phyloP scores from a whole-genome alignment of 306 rosid genomes.

The Malus orientalis region DNA sequence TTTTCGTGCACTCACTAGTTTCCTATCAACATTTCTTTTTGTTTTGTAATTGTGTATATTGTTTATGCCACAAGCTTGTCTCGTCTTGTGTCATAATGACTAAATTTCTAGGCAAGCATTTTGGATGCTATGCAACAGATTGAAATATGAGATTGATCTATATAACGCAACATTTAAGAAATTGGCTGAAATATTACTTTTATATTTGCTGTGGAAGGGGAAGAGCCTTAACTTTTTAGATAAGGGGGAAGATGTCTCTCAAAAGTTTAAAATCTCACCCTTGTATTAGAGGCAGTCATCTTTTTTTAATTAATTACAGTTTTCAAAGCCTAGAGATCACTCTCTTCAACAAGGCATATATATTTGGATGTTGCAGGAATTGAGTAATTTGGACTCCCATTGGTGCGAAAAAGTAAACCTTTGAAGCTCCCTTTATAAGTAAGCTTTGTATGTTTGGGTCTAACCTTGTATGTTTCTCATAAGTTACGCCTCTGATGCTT shows the following conservation, averaged over 20 bases:
- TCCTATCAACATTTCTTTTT: neutral
- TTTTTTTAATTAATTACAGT: constrained; percentile 15
- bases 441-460: constrained; percentile 44
- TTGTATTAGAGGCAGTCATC: neutral
- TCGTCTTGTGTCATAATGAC: neutral
- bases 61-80: neutral
- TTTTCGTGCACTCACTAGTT: neutral
- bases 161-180: neutral
- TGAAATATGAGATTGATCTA: neutral
- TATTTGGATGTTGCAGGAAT: constrained; percentile 71
- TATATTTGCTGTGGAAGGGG: neutral
- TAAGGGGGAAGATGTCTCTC: neutral
- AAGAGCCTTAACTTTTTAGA: neutral
- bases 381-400: constrained; percentile 42
- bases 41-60: neutral
- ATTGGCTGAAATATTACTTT: neutral
- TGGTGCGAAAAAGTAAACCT: constrained; percentile 47
- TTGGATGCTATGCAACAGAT: neutral
- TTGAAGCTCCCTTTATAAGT: constrained; percentile 59
- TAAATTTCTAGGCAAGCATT: neutral
- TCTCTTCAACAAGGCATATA: constrained; percentile 58
- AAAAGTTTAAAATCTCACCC: neutral
- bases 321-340: constrained; percentile 37
- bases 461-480: constrained; percentile 17
- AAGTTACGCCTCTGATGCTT: neutral